phyloP scores from a whole-genome alignment of 441 rosid species.

The Jatropha podagrica region DNA sequence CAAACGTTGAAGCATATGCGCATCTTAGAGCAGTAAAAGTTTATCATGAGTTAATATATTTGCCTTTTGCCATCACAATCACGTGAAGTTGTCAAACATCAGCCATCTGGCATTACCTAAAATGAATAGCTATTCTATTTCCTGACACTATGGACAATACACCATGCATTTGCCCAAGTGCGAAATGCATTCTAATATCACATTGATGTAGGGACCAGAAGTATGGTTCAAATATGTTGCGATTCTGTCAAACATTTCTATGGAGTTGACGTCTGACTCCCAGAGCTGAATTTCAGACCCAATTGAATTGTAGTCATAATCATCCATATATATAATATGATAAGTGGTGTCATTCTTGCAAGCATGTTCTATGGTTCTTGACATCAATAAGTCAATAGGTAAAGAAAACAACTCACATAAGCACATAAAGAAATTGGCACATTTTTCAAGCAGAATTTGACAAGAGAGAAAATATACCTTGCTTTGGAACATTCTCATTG shows the following conservation, averaged over 20 bases:
- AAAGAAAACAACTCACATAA: background rate
- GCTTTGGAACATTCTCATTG: constrained; percentile 84
- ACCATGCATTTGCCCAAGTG: background rate
- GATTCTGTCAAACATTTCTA: background rate
- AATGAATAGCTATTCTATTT: background rate
- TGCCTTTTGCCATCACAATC: background rate
- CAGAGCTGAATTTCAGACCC: background rate
- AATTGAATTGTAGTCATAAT: background rate
- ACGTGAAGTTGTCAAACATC: background rate
- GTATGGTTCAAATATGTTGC: background rate
- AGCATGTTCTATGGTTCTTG: background rate
- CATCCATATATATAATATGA: background rate
- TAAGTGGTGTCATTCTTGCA: background rate
- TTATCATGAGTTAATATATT: background rate
- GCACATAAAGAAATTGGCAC: background rate
- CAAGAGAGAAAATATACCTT: constrained; percentile 51
- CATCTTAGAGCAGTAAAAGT: background rate
- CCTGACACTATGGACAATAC: background rate
- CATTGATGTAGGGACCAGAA: background rate
- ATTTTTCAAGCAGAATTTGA: constrained; percentile 3
- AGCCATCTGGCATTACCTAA: background rate
- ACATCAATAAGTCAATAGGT: background rate
- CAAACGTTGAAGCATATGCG: background rate
- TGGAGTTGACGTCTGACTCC: background rate
- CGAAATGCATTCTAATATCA: background rate